These are phyloP conservation scores for Helicostylum pulchrum DNA, from an alignment of 192 early-diverging fungal genomes.

Conservation along the genomic window DNA sequence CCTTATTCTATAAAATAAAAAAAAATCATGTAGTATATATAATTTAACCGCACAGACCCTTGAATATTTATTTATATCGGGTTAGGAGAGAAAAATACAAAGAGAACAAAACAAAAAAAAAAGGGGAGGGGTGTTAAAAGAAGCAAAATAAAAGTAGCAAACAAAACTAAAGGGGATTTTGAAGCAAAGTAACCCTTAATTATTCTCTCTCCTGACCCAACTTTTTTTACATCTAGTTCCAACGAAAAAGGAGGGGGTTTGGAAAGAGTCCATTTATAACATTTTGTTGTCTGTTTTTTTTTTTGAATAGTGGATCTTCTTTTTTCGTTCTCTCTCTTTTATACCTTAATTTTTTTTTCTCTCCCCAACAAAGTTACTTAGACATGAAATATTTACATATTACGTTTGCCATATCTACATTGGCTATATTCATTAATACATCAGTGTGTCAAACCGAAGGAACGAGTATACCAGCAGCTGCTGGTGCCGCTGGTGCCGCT, in stretches of 20 bases:
- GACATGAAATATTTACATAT: background rate
- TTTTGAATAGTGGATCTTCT: no score
- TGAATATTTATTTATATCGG: no score
- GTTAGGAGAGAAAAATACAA: background rate
- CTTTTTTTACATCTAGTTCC: no score
- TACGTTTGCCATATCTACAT: background rate
- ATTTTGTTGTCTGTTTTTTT: no score
- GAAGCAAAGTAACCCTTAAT: no score
- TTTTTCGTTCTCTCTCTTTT: background rate
- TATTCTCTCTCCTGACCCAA: no score
- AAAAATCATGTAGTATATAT: background rate
- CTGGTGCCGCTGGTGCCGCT: background rate
- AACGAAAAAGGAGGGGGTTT: no score
- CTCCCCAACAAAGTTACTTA: background rate
- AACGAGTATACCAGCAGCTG: background rate
- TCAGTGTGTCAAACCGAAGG: conserved; percentile 17
- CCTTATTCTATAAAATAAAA: background rate
- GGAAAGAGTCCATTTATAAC: no score
- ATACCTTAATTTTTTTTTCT: background rate
- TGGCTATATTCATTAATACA: background rate
- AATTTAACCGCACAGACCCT: conserved; percentile 3
- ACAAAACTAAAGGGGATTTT: no score
- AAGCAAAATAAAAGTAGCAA: no score
- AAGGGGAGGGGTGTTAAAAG: no score
- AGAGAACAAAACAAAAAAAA: background rate